These are phyloP conservation scores for Aphanomyces euteiches DNA, from an alignment of 352 stramenopile species.

Conservation along the genomic window DNA sequence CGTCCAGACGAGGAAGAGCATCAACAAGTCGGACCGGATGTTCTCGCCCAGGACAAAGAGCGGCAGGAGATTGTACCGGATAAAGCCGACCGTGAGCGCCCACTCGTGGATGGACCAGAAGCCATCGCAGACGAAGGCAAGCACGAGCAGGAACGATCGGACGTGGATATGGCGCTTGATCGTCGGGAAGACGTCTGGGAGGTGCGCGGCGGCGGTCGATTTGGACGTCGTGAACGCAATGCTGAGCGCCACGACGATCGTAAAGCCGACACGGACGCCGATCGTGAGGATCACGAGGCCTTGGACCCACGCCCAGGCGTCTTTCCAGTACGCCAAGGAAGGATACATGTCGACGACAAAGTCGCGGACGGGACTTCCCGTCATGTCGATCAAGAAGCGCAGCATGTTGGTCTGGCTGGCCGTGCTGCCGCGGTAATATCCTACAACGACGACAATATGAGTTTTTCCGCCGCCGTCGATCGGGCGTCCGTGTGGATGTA, in stretches of 20 bases:
- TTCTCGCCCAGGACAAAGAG: constrained; percentile 19
- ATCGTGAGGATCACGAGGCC: constrained; percentile 9
- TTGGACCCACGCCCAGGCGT: constrained; percentile 26
- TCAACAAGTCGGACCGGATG: constrained; percentile 22
- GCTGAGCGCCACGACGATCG: too few relatives aligned
- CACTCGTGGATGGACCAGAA: constrained; percentile 22
- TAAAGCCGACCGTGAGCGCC: constrained; percentile 3
- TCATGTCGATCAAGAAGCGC: constrained; percentile 22
- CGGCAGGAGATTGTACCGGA: constrained; percentile 19
- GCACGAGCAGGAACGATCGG: constrained; percentile 1
- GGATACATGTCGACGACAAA: constrained; percentile 20
- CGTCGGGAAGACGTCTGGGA: constrained; percentile 11
- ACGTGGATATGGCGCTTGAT: constrained; percentile 13
- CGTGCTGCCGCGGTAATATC: too few relatives aligned
- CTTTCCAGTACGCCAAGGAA: constrained; percentile 16
- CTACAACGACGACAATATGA: too few relatives aligned
- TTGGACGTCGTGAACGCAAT: not conserved
- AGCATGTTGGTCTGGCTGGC: not conserved
- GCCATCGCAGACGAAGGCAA: not conserved
- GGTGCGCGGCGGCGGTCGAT: too few relatives aligned
- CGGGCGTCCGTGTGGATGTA: too few relatives aligned
- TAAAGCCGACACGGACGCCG: too few relatives aligned
- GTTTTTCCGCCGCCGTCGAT: too few relatives aligned
- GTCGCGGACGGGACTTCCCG: constrained; percentile 14
- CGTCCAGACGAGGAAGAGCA: constrained; percentile 20